Evolutionary conservation across 1,284 basidiomycete species (phyloP).

Genomic region (Malassezia cuniculi): DNA sequence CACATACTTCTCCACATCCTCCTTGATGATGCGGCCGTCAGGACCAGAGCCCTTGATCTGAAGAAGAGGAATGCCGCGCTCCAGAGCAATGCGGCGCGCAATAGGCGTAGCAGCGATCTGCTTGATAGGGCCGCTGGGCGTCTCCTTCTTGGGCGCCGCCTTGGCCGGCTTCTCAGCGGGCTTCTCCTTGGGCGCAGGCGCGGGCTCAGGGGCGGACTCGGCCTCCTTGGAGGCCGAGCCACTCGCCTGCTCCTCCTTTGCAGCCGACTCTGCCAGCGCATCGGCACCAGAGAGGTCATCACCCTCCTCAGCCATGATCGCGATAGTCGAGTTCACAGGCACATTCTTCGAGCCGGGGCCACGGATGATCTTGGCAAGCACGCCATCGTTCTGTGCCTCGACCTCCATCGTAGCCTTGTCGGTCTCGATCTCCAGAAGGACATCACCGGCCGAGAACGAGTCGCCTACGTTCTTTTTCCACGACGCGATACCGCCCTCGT

Average conservation of each 20-base stretch:
- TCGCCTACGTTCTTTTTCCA: slow-evolving; percentile 99
- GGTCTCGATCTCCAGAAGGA: slow-evolving; percentile 92
- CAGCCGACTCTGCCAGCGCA: slow-evolving; percentile 57
- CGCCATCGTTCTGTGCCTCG: slow-evolving; percentile 90
- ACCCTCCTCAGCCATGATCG: slow-evolving; percentile 79
- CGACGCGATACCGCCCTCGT: slow-evolving; percentile 87
- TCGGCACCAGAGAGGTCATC: slow-evolving; percentile 76
- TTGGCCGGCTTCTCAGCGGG: slow-evolving; percentile 33
- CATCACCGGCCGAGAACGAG: slow-evolving; percentile 73
- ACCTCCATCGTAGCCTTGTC: slow-evolving; percentile 99
- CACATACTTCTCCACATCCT: slow-evolving; percentile 77
- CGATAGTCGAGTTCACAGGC: slow-evolving; percentile 71
- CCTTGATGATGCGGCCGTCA: slow-evolving; percentile 79
- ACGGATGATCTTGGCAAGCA: slow-evolving; percentile 85
- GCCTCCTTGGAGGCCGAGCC: slow-evolving; percentile 23
- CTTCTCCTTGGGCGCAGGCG: slow-evolving; percentile 47
- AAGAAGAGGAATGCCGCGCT: slow-evolving; percentile 78
- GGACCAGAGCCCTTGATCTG: slow-evolving; percentile 91
- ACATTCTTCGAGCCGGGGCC: slow-evolving; percentile 72
- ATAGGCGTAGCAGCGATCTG: slow-evolving; percentile 81
- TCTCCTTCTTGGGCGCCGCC: slow-evolving; percentile 16
- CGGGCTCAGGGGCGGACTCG: slow-evolving; percentile 4
- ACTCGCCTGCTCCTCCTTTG: too few species aligned
- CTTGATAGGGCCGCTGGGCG: slow-evolving; percentile 4
- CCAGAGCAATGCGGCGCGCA: slow-evolving; percentile 90